phyloP scores from a whole-genome alignment of 306 rosid species.

The Cicer cuneatum region DNA sequence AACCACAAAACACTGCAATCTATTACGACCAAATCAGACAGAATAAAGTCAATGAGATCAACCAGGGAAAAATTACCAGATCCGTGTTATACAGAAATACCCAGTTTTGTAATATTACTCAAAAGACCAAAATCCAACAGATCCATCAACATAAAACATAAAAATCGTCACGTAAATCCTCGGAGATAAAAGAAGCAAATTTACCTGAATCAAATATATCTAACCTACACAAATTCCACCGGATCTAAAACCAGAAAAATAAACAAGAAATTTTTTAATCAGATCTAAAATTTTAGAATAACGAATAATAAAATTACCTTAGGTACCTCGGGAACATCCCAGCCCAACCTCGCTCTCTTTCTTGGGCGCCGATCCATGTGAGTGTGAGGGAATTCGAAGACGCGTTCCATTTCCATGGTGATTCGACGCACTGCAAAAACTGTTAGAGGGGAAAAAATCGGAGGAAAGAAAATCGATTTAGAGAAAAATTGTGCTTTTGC shows the following conservation, averaged over 20 bases:
- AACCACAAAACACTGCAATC: background rate
- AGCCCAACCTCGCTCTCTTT: constrained; percentile 92
- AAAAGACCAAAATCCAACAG: background rate
- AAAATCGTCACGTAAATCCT: background rate
- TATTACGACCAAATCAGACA: background rate
- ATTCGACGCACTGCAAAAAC: constrained; percentile 24
- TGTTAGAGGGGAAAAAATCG: constrained; percentile 7
- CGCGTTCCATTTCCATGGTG: constrained; percentile 72
- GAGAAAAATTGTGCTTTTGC: background rate
- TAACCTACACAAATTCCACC: constrained; percentile 36
- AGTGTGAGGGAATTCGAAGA: constrained; percentile 80
- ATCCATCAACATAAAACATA: constrained; percentile 6
- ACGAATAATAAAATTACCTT: constrained; percentile 62
- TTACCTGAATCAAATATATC: constrained; percentile 40
- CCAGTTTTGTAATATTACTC: background rate
- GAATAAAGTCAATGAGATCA: background rate
- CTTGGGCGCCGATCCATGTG: constrained; percentile 93
- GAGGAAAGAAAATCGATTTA: constrained; percentile 7
- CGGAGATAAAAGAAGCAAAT: background rate
- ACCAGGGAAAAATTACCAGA: background rate
- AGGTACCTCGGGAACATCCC: constrained; percentile 86
- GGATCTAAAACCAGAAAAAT: constrained; percentile 50
- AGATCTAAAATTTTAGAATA: constrained; percentile 42
- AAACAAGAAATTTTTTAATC: constrained; percentile 21
- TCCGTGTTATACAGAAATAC: background rate